Base-by-base conservation (phyloP, 768 basidiomycete species). In the Astraeus odoratus region DNA sequence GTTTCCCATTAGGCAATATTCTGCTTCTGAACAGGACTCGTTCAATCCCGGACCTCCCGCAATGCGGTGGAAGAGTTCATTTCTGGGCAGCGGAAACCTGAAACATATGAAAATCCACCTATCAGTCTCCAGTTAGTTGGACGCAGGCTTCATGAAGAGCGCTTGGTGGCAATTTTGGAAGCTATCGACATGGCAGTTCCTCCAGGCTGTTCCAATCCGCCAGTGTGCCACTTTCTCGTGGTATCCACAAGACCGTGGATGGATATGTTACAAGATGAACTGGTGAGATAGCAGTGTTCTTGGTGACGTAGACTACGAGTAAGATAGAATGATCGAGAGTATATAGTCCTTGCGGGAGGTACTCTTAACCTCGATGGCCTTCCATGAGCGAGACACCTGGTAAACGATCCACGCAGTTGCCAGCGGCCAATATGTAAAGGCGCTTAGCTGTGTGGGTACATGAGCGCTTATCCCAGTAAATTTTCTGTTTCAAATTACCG, bases 61-160 rank as follows among this genome's bases (percentile, higher is more conserved):
- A 72, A 67, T 46, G 51, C 49, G 9, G 57, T 60, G 38, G 73
- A 74, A 49, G 48, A 57, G 23, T 60, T 54, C 42, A 59, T 74
- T 26, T 55, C 52, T 30, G 42, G 39, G 15, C 68, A 75, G 42
- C 74, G 71, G 72, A 60, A 67, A 30, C 65, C 74, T 3, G 42
- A 58, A 34, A 67, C 63, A 9, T 73, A 71, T 48, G 59, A 71
- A 31, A 67, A 67, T 53, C 69, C 70, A 5, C 68, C 77, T 1
- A 58, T 77, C 45, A 52, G 66, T 26, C 56, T 78, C 36, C 76
- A 78, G 60, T 60, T 78, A 8, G 64, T 78, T 19, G 76, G 77
- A 16, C 63, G 71, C 45, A 69, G 74, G 27, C 67, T 69, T 54
- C 71, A 74, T 36, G 75, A 77, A 52, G 75, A 77, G 48, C 68